Evolutionary conservation across 2,329 filamentous ascomycete species (phyloP).

Genomic region (Calonectria crousiana): DNA sequence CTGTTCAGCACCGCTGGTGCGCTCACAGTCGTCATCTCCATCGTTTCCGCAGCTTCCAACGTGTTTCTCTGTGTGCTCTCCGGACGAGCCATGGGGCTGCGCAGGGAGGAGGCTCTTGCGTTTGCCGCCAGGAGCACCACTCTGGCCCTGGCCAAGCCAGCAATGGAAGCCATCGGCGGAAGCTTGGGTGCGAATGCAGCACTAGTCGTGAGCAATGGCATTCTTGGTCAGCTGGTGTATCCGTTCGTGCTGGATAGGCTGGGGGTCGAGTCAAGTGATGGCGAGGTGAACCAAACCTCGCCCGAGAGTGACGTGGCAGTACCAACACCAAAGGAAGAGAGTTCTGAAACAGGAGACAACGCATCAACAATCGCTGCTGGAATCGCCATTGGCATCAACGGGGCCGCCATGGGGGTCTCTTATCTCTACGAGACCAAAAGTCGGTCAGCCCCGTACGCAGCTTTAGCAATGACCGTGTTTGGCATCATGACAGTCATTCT

Average conservation of each 20-base stretch:
- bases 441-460: constrained; percentile 67
- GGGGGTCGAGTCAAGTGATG: constrained; percentile 33
- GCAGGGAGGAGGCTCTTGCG: constrained; percentile 51
- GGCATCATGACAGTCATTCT: constrained; percentile 68
- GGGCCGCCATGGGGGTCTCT: constrained; percentile 70
- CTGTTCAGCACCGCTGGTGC: constrained; percentile 59
- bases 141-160: constrained; percentile 62
- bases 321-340: constrained; percentile 17
- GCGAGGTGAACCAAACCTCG: constrained; percentile 9
- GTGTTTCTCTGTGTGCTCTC: constrained; percentile 56
- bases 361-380: constrained; percentile 61
- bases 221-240: constrained; percentile 56
- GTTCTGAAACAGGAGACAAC: constrained; percentile 43
- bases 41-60: constrained; percentile 54
- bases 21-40: constrained; percentile 52
- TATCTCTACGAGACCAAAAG: constrained; percentile 67
- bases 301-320: neutral
- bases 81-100: constrained; percentile 52
- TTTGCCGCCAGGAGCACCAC: constrained; percentile 65
- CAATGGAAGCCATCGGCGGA: constrained; percentile 57
- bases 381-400: constrained; percentile 68
- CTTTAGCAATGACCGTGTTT: constrained; percentile 69
- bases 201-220: constrained; percentile 65
- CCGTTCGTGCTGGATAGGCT: constrained; percentile 50
- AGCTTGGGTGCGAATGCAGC: constrained; percentile 62